Percentiles rank a stretch among this genome's conserved stretches.
Evolutionary conservation across 805 yeast genomes (phyloP).

Genomic region (Ogataea methylovora): DNA sequence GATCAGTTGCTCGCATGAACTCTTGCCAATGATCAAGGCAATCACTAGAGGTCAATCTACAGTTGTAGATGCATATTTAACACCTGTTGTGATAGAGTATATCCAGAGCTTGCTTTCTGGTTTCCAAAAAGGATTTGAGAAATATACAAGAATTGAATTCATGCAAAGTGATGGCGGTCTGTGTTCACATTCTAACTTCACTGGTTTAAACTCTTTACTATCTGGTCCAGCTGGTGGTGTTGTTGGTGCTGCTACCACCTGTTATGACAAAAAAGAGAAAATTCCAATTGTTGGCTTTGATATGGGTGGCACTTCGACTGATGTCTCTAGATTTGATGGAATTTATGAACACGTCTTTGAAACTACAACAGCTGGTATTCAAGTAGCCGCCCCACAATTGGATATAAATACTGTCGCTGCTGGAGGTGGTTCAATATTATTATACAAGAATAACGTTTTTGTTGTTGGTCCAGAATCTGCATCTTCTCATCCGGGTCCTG

Average conservation of each 20-base stretch:
- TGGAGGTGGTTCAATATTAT: constrained; percentile 31
- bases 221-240: constrained; percentile 62
- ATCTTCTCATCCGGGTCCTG: constrained; percentile 82
- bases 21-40: constrained; percentile 29
- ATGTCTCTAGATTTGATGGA: constrained; percentile 27
- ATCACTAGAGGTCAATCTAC: constrained; percentile 36
- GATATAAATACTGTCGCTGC: constrained; percentile 26
- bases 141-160: constrained; percentile 34
- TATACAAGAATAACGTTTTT: constrained; percentile 61
- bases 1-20: constrained; percentile 27
- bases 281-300: constrained; percentile 26
- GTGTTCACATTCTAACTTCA: constrained; percentile 42
- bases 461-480: constrained; percentile 83
- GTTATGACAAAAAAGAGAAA: constrained; percentile 29
- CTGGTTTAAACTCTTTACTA: constrained; percentile 44
- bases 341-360: constrained; percentile 24
- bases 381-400: constrained; percentile 27
- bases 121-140: constrained; percentile 24
- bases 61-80: constrained; percentile 33
- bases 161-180: constrained; percentile 58
- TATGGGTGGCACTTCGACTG: constrained; percentile 33
- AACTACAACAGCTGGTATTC: constrained; percentile 25
- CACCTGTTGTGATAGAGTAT: constrained; percentile 35
- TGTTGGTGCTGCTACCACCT: constrained; percentile 49
- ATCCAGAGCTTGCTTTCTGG: constrained; percentile 28